Conservation (phyloP, 2,329 filamentous ascomycete species). For the Beauveria pseudobassiana region DNA sequence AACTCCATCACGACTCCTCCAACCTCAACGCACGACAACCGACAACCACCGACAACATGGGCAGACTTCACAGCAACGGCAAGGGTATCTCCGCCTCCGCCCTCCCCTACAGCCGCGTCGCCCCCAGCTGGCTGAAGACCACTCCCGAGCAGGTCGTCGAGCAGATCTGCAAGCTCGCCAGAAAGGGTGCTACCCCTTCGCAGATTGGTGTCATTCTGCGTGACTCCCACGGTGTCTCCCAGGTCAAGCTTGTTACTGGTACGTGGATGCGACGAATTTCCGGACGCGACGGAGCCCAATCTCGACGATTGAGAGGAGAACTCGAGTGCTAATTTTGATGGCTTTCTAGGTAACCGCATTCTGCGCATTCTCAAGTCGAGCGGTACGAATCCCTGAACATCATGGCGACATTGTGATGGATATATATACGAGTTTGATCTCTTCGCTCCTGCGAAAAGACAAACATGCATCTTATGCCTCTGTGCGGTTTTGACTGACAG, state of each 20-base stretch:
- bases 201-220: constrained; percentile 98
- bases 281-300: background rate
- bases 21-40: constrained; percentile 30
- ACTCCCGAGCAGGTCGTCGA: constrained; percentile 97
- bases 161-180: constrained; percentile 98
- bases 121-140: constrained; percentile 97
- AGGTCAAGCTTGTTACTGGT: constrained; percentile 97
- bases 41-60: constrained; percentile 59
- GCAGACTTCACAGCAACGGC: constrained; percentile 98
- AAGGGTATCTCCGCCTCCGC: constrained; percentile 98
- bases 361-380: constrained; percentile 96
- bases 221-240: constrained; percentile 95
- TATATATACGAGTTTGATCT: constrained; percentile 17
- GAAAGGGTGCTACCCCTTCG: constrained; percentile 96
- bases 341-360: constrained; percentile 88
- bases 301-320: background rate
- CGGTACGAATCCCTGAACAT: constrained; percentile 61
- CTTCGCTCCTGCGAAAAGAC: constrained; percentile 13
- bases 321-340: constrained; percentile 30
- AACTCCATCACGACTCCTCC: constrained; percentile 22
- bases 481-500: constrained; percentile 90
- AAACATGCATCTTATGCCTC: constrained; percentile 52
- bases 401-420: constrained; percentile 19
- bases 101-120: constrained; percentile 89
- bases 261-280: constrained; percentile 32